Percentiles rank a stretch among this genome's conserved stretches.
These are phyloP conservation scores for Fusarium domesticum DNA, from an alignment of 2,329 filamentous ascomycete genomes.

Conservation along the genomic window DNA sequence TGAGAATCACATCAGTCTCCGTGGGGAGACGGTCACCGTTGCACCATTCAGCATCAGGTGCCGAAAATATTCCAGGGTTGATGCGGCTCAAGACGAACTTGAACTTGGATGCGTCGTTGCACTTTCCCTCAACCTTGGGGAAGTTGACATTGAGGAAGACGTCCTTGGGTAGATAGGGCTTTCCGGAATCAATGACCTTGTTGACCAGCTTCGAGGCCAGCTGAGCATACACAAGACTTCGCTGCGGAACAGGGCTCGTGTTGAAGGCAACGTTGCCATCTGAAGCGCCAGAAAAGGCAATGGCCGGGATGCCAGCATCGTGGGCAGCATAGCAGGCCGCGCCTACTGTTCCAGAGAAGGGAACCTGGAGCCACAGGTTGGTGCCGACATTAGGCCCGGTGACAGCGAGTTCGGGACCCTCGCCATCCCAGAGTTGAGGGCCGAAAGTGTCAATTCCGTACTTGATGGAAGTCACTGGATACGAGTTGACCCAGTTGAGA, in stretches of 20 bases:
- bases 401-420: conserved; percentile 60
- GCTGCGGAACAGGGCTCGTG: conserved; percentile 47
- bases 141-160: conserved; percentile 71
- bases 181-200: conserved; percentile 51
- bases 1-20: conserved; percentile 52
- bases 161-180: conserved; percentile 60
- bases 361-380: conserved; percentile 56
- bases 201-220: conserved; percentile 58
- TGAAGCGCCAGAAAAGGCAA: conserved; percentile 62
- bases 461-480: conserved; percentile 61
- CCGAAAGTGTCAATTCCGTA: conserved; percentile 59
- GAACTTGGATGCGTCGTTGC: conserved; percentile 53
- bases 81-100: conserved; percentile 63
- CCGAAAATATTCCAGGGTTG: conserved; percentile 51
- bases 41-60: conserved; percentile 57
- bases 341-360: conserved; percentile 66
- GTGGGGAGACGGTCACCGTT: conserved; percentile 54
- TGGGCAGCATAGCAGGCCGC: conserved; percentile 57
- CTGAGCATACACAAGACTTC: conserved; percentile 61
- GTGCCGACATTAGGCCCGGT: conserved; percentile 59
- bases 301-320: conserved; percentile 56
- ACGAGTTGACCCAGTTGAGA: conserved; percentile 71
- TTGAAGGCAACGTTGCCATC: conserved; percentile 53
- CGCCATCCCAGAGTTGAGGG: conserved; percentile 50
- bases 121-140: conserved; percentile 49